Evolutionary conservation across 2,329 filamentous ascomycete genomes (phyloP).

Genomic region (Xylaria sp.): DNA sequence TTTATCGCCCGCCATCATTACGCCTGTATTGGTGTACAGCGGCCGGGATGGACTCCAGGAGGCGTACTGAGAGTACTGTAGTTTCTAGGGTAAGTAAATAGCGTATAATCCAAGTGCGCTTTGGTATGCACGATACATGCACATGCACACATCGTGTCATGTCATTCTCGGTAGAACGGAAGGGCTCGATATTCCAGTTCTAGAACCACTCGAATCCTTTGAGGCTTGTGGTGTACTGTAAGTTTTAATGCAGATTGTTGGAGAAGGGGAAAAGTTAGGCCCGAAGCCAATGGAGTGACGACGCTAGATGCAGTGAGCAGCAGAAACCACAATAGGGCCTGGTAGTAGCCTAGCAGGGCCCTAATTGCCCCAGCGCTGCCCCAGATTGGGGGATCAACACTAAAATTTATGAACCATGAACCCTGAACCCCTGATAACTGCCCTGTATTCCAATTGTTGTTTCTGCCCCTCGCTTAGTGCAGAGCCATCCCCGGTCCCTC

Average conservation of each 20-base stretch:
- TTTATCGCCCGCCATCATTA: not conserved
- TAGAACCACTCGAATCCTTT: slow-evolving; percentile 22
- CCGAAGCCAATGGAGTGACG: not conserved
- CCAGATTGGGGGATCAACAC: slow-evolving; percentile 20
- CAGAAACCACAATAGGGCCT: not conserved
- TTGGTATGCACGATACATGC: slow-evolving; percentile 8
- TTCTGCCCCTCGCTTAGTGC: not conserved
- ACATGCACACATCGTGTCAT: slow-evolving; percentile 12
- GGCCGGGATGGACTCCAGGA: not conserved
- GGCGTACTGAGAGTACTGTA: not conserved
- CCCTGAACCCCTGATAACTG: not conserved
- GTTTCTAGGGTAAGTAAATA: not conserved
- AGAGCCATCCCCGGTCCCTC: not conserved
- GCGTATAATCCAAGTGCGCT: not conserved
- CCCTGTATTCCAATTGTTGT: not conserved
- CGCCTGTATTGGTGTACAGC: not conserved
- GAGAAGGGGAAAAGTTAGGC: not conserved
- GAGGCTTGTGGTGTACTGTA: not conserved
- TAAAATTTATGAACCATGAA: slow-evolving; percentile 19
- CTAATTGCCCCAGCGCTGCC: not conserved
- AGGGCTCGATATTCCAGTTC: slow-evolving; percentile 10
- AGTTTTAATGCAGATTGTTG: slow-evolving; percentile 1
- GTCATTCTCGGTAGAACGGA: slow-evolving; percentile 35
- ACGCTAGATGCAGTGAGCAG: no score
- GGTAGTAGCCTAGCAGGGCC: not conserved